Conservation (phyloP, 257 asterid genomes). For the Nicotiana paniculata region DNA sequence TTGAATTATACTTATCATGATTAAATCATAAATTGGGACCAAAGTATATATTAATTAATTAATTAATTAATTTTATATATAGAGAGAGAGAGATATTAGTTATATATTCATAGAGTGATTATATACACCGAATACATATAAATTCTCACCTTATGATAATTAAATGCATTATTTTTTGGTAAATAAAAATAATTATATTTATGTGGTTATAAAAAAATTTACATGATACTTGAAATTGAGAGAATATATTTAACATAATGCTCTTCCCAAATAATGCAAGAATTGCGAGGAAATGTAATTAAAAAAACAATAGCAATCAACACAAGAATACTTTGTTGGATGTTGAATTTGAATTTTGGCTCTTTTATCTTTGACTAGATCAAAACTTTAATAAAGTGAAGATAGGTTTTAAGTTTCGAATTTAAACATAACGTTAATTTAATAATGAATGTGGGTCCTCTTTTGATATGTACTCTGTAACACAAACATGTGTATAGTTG, state of each 20-base stretch:
- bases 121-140: no score
- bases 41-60: no score
- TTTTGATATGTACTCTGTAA: background rate
- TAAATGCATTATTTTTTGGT: no score
- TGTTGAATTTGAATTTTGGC: background rate
- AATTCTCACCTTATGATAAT: no score
- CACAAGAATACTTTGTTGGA: background rate
- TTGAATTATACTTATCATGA: no score
- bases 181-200: background rate
- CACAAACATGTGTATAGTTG: background rate
- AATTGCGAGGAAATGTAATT: background rate
- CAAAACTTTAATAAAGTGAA: background rate
- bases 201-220: background rate
- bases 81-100: no score
- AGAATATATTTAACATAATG: background rate
- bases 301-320: background rate
- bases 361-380: background rate
- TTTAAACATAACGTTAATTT: background rate
- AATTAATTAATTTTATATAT: no score
- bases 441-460: background rate
- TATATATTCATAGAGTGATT: no score
- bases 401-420: background rate
- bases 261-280: background rate
- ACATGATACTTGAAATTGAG: background rate
- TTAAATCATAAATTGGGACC: no score